phyloP scores from a whole-genome alignment of 495 filamentous ascomycete genomes.

The Podospora pseudocomata region DNA sequence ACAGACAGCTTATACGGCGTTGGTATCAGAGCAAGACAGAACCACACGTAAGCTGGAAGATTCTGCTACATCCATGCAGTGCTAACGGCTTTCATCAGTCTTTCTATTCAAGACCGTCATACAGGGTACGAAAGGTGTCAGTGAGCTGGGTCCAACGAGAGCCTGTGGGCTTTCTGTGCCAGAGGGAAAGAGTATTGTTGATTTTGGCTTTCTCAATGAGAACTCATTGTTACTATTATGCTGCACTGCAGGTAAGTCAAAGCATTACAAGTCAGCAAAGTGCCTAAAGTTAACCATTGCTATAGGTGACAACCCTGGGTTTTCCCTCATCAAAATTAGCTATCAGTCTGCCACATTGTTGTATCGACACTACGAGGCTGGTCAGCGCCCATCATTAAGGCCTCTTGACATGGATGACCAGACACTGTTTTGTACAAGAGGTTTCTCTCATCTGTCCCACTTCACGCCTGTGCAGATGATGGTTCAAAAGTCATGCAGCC shows the following conservation, averaged over 20 bases:
- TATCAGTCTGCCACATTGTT: conserved; percentile 13
- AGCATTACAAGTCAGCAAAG: background rate
- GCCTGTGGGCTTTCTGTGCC: conserved; percentile 39
- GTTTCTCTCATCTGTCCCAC: conserved; percentile 31
- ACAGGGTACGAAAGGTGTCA: conserved; percentile 43
- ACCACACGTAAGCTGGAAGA: conserved; percentile 32
- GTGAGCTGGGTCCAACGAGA: conserved; percentile 27
- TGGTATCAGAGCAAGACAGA: conserved; percentile 28
- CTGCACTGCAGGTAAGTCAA: conserved; percentile 32
- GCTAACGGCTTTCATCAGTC: conserved; percentile 31
- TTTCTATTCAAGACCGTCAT: conserved; percentile 43
- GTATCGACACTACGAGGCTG: background rate
- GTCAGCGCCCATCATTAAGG: background rate
- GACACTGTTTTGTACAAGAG: conserved; percentile 14
- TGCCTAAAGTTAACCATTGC: background rate
- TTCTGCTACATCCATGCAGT: conserved; percentile 13
- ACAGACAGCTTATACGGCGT: conserved; percentile 35
- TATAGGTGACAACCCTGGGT: conserved; percentile 21
- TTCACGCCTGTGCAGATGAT: conserved; percentile 49
- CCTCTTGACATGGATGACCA: conserved; percentile 6
- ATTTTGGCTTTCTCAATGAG: conserved; percentile 50
- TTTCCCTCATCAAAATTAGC: conserved; percentile 15
- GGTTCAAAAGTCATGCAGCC: conserved; percentile 34
- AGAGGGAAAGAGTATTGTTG: conserved; percentile 37
- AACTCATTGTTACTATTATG: conserved; percentile 45